A percentile compares a stretch with the other conserved stretches of the same genome.
These are phyloP conservation scores for Annulohypoxylon moriforme DNA, from an alignment of 495 filamentous ascomycete species.

Conservation along the genomic window DNA sequence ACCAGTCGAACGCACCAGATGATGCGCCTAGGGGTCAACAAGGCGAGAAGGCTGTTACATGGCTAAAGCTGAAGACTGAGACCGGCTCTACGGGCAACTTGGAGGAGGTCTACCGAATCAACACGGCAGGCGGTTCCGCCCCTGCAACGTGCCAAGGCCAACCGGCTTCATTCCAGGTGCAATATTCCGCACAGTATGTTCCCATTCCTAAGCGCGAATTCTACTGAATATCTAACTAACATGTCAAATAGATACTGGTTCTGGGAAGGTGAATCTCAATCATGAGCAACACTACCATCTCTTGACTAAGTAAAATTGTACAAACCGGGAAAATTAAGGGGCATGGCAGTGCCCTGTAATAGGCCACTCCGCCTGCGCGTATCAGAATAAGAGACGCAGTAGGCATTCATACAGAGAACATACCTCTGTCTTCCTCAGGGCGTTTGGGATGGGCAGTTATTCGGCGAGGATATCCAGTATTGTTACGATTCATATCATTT, in stretches of 20 bases:
- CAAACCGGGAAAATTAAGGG: slow-evolving; percentile 16
- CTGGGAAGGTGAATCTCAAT: slow-evolving; percentile 29
- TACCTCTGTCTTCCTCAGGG: slow-evolving; percentile 12
- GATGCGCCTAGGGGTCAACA: slow-evolving; percentile 63
- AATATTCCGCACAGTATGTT: slow-evolving; percentile 86
- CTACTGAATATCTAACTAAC: slow-evolving; percentile 15
- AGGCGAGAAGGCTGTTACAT: slow-evolving; percentile 71
- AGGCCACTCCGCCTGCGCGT: slow-evolving; percentile 16
- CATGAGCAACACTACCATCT: slow-evolving; percentile 18
- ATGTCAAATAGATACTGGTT: slow-evolving; percentile 43
- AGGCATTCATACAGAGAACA: slow-evolving; percentile 1
- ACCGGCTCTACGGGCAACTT: slow-evolving; percentile 68
- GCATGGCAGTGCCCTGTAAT: slow-evolving; percentile 16
- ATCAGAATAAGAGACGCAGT: not conserved
- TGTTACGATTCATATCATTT: slow-evolving; percentile 29
- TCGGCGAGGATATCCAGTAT: slow-evolving; percentile 21
- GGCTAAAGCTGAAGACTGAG: slow-evolving; percentile 71
- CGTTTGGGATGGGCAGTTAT: slow-evolving; percentile 13
- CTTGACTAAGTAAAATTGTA: slow-evolving; percentile 32
- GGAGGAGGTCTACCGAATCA: slow-evolving; percentile 83
- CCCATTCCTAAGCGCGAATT: slow-evolving; percentile 2
- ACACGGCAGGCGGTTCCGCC: slow-evolving; percentile 84
- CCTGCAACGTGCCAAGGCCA: slow-evolving; percentile 79
- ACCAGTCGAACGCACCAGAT: slow-evolving; percentile 66
- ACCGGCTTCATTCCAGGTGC: slow-evolving; percentile 70